Conservation (phyloP, 306 rosid species). For the Astragalus membranaceus region DNA sequence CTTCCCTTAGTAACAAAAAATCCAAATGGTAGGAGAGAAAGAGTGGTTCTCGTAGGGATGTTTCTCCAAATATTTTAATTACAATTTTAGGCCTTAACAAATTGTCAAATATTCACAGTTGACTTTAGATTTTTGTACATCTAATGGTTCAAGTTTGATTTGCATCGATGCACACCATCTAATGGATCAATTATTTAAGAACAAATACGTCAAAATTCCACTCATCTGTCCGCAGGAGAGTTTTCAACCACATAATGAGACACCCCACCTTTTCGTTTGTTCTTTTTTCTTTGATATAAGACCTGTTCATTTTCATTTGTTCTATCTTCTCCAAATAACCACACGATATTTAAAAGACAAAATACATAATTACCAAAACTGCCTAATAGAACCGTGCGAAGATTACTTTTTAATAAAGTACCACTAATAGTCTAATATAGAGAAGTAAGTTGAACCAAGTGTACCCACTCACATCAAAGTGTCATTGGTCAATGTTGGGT, state of each 20-base stretch:
- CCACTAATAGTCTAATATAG: neutral
- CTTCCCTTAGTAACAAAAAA: too few species aligned
- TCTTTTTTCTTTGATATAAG: too few species aligned
- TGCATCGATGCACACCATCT: too few species aligned
- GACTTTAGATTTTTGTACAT: too few species aligned
- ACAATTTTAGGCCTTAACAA: too few species aligned
- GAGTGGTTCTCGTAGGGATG: too few species aligned
- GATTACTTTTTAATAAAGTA: neutral
- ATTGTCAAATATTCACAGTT: too few species aligned
- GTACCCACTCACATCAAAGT: neutral
- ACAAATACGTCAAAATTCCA: neutral
- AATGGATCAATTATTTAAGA: neutral
- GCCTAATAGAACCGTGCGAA: neutral
- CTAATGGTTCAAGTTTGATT: too few species aligned
- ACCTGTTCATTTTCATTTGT: neutral
- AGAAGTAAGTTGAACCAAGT: neutral
- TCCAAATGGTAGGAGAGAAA: too few species aligned
- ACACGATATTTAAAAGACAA: neutral
- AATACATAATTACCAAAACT: too few species aligned
- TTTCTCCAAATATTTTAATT: too few species aligned
- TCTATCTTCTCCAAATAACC: neutral
- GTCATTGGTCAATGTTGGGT: conserved; percentile 11
- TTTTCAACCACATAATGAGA: conserved; percentile 21
- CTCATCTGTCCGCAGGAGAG: neutral
- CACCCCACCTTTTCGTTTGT: neutral